Percentiles rank a stretch among this genome's conserved stretches.
Conservation (phyloP, 1,284 basidiomycete genomes). For the Ganoderma leucocontextum region DNA sequence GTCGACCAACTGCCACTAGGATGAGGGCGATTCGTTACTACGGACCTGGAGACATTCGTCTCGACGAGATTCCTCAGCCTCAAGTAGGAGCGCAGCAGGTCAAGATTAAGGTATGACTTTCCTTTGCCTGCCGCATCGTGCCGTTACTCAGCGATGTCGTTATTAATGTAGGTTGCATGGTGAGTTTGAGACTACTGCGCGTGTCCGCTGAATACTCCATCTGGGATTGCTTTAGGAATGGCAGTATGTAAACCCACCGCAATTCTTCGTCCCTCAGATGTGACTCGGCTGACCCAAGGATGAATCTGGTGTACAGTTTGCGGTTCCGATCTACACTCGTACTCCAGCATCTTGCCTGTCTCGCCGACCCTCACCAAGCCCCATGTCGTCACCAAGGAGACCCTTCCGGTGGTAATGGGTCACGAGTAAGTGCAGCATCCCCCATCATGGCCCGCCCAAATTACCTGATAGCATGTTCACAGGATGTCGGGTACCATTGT, state of each 20-base stretch:
- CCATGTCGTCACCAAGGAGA: slow-evolving; percentile 40
- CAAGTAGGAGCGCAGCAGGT: slow-evolving; percentile 33
- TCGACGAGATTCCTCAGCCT: slow-evolving; percentile 43
- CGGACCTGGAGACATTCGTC: slow-evolving; percentile 43
- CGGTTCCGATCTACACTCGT: slow-evolving; percentile 43
- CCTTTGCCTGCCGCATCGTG: background rate
- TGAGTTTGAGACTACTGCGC: slow-evolving; percentile 8
- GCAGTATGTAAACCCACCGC: slow-evolving; percentile 9
- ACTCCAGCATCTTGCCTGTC: slow-evolving; percentile 31
- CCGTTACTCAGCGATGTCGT: background rate
- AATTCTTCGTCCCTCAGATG: background rate
- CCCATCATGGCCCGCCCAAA: background rate
- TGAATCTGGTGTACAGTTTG: slow-evolving; percentile 23
- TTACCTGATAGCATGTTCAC: background rate
- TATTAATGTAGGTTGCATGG: slow-evolving; percentile 27
- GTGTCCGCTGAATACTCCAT: too few species aligned
- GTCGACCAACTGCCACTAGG: background rate
- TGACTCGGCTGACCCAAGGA: background rate
- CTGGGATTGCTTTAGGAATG: slow-evolving; percentile 11
- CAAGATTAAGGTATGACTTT: slow-evolving; percentile 41
- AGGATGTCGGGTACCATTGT: slow-evolving; percentile 45
- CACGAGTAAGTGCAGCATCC: slow-evolving; percentile 40
- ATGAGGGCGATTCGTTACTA: slow-evolving; percentile 45
- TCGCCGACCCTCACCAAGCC: slow-evolving; percentile 35
- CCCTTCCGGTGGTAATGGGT: slow-evolving; percentile 41